Evolutionary conservation across 371 early-diverging fungal species (phyloP), one percentile per base, ranked within the genome.

Genomic region (Thermomucor indicae-seudaticae): DNA sequence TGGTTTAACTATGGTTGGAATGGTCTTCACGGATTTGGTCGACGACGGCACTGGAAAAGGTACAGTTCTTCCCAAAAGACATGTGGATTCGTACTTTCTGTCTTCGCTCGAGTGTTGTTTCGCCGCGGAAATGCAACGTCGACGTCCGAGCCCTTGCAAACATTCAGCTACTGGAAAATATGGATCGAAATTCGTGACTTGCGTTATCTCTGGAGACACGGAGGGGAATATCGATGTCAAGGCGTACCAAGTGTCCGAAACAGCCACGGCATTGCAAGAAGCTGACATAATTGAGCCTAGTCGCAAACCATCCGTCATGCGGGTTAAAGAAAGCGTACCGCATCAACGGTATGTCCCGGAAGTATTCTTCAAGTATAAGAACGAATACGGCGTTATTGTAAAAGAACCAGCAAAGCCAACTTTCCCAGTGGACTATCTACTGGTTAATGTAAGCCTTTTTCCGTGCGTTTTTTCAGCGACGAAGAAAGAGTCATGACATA

Each of bases 351-450:
- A 97, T 62, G 90, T 98, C 5, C 98, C 97, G 3, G 98, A 98
- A 42, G 89, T 98, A 3, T 92, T 95, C 60, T 98, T 93, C 80
- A 89, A 89, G 65, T 92, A 85, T 67, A 91, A 87, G 63, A 96
- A 98, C 73, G 88, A 95, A 63, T 98, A 98, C 67, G 85, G 86
- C 28, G 74, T 91, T 16, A 71, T 81, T 25, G 97, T 96, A 0
- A 79, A 91, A 44, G 85, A 93, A 49, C 78, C 80, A 24, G 90
- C 90, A 16, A 93, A 92, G 55, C 97, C 97, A 0, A 87, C 91
- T 0, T 98, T 97, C 61, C 98, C 98, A 0, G 90, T 96, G 0
- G 97, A 98, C 51, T 97, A 98, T 59, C 80, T 97, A 20, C 67
- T 98, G 38, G 92, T 96, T 24, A 96, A 93, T 57, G 92, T 97